Base-by-base conservation (phyloP, 495 filamentous ascomycete genomes). In the Amorphotheca resinae region DNA sequence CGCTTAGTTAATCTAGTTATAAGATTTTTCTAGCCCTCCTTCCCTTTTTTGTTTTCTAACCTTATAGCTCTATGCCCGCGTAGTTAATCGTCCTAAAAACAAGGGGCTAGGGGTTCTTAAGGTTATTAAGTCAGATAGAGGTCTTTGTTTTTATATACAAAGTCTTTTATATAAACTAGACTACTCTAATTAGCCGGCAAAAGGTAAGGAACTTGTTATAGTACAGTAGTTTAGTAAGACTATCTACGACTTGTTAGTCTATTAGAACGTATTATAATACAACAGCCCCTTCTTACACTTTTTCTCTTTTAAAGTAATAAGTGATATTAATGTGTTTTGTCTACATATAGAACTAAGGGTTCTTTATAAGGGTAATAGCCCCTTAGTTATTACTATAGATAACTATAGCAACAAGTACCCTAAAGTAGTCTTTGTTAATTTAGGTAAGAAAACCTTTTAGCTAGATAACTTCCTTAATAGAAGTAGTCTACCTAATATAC, bases 181-280 rank as follows among this genome's bases (percentile, higher is more conserved):
- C 7, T 9, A 35, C 7, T 35, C 15, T 16, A 16, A 35, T 9
- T 26, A 18, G 4, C 31, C 18, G 26, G 9, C 16, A 16, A 31
- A 41, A 41, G 11, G 18, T 31, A 4, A 28, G 11, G 23, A 41
- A 41, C 16, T 26, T 31, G 3, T 41, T 18, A 11, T 41, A 11
- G 14, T 9, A 16, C 18, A 44, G 41, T 7, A 18, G 6, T 26
- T 44, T 44, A 7, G 18, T 44, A 34, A 44, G 41, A 6, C 41
- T 18, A 20, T 44, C 18, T 39, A 18, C 30, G 14, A 44, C 31
- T 28, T 33, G 12, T 44, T 17, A 14, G 7, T 33, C 8, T 14
- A 18, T 44, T 4, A 4, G 12, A 16, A 35, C 22, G 22, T 44
- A 44, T 22, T 33, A 15, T 7, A 44, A 28, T 4, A 4, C 7